A percentile compares a stretch with the other conserved stretches of the same genome.
Evolutionary conservation across 2,329 filamentous ascomycete species (phyloP).

Genomic region (Phialophora verrucosa): DNA sequence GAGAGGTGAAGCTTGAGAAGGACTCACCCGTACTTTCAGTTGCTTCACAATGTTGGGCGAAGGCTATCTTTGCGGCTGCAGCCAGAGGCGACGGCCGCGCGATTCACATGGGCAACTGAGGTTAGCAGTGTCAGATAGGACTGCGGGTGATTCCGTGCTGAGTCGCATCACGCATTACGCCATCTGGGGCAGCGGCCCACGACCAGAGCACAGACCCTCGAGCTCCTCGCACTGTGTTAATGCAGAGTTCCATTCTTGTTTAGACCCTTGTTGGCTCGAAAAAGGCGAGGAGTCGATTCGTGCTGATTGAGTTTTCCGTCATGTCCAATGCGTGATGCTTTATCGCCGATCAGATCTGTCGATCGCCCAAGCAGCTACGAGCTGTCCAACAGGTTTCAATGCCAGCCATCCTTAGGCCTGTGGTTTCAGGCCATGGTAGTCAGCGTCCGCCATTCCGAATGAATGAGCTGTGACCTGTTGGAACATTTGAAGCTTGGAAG

Average conservation of each 20-base stretch:
- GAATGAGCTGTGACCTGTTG: background rate
- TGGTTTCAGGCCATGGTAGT: background rate
- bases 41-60: background rate
- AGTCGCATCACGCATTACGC: constrained; percentile 36
- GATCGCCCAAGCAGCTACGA: constrained; percentile 6
- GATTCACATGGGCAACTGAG: constrained; percentile 17
- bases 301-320: constrained; percentile 14
- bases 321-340: background rate
- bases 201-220: constrained; percentile 26
- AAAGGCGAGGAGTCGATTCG: constrained; percentile 12
- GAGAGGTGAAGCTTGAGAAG: background rate
- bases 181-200: constrained; percentile 34
- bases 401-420: background rate
- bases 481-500: constrained; percentile 7
- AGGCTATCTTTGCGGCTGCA: constrained; percentile 22
- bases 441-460: background rate
- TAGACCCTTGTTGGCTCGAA: constrained; percentile 31
- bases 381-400: constrained; percentile 6
- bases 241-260: constrained; percentile 35
- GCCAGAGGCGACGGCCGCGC: constrained; percentile 22
- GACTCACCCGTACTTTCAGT: background rate
- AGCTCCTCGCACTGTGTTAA: constrained; percentile 14
- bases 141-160: constrained; percentile 37
- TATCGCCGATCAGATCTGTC: constrained; percentile 19
- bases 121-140: constrained; percentile 14